Evolutionary conservation across 257 asterid species (phyloP), one percentile per base, ranked within the genome.

Genomic region (Solanum pinnatisectum): DNA sequence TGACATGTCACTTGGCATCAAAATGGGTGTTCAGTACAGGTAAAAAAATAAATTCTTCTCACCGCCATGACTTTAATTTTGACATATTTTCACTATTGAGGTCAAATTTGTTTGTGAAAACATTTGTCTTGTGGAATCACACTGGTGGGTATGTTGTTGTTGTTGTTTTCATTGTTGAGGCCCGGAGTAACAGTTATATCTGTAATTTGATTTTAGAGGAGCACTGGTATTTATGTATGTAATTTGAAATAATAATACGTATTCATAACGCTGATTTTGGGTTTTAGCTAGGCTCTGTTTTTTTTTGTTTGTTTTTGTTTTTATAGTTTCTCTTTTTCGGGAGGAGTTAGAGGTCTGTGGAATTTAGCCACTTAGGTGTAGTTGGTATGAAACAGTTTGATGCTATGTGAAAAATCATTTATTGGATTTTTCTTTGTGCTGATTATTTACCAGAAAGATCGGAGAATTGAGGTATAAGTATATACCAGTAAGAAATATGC

Each of bases 21-120:
- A 97, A 91, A 90, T 94, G 95, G 99, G 99, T 8, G 99, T 97
- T 71, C 99, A 97, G 78, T 97, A 92, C 97, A 97, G 99, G 99
- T 97, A 12, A 59, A 20, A 20, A 20, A 20, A 59, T 20, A 20
- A 59, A 8, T 59, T 59, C 25, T 59, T 2, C 67, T 59, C 67
- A 59, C 67, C 67, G 67, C 67, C 12, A 37, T n/a, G 22, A 71
- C 32, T 86, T 76, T 44, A 27, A 18, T 30, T 39, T 77, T 40
- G 36, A 10, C 83, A 37, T n/a, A 25, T 37, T 85, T 30, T 60
- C 22, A 30, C 12, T 42, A 10, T 8, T 68, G 77, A 67, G 73
- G 32, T 63, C 71, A 63, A 63, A 63, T n/a, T 10, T 23, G 70
- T 63, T 63, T 63, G 30, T 23, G 71, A 63, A 63, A 23, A 63